A percentile compares a stretch with the other conserved stretches of the same genome.
Conservation (phyloP, 441 rosid genomes). For the Arabidopsis hybrid region DNA sequence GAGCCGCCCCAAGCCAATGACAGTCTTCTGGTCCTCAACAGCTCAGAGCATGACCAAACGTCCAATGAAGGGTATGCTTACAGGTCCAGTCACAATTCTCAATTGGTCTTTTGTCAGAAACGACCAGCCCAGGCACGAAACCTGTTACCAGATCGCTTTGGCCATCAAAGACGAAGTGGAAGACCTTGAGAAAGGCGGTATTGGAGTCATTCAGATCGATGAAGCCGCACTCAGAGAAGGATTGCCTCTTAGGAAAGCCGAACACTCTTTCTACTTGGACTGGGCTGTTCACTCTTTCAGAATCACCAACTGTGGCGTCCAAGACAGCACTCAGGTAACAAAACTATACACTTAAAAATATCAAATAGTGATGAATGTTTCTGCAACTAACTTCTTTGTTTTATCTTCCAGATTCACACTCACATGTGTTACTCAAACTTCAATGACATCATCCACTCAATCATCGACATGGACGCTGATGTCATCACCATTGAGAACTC, state of each 20-base stretch:
- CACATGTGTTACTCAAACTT: constrained; percentile 99
- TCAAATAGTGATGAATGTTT: not conserved
- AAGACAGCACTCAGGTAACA: constrained; percentile 87
- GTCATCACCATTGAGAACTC: constrained; percentile 99
- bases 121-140: constrained; percentile 95
- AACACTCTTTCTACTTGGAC: constrained; percentile 93
- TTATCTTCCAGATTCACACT: constrained; percentile 73
- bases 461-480: constrained; percentile 97
- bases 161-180: constrained; percentile 98
- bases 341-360: constrained; percentile 6
- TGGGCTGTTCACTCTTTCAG: constrained; percentile 99
- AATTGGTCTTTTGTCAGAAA: constrained; percentile 99
- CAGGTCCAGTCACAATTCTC: constrained; percentile 97
- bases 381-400: not conserved
- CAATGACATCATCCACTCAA: constrained; percentile 96
- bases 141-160: constrained; percentile 97
- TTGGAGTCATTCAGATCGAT: constrained; percentile 92
- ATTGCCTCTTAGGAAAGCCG: constrained; percentile 92
- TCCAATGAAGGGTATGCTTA: constrained; percentile 99
- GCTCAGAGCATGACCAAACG: constrained; percentile 97
- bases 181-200: constrained; percentile 93
- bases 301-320: constrained; percentile 89
- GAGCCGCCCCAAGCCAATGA: constrained; percentile 98
- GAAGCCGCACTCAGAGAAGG: constrained; percentile 98
- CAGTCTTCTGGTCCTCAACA: constrained; percentile 92